Conservation (phyloP, 352 stramenopile genomes). For the Phytophthora foliorum region DNA sequence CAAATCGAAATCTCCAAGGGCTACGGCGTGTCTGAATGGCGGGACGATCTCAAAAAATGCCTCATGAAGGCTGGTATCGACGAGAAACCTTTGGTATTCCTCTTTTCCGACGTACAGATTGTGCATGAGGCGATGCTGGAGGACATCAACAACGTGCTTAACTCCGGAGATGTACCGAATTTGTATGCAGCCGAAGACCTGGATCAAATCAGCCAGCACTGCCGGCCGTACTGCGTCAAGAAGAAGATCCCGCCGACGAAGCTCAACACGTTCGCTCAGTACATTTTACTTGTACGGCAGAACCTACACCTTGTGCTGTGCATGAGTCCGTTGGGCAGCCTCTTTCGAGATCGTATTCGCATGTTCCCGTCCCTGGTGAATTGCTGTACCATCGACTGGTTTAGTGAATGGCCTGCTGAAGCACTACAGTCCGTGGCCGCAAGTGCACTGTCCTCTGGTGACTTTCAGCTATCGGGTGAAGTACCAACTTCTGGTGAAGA, state of each 20-base stretch:
- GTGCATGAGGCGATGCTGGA: slow-evolving; percentile 96
- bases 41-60: slow-evolving; percentile 94
- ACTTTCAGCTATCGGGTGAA: slow-evolving; percentile 68
- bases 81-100: slow-evolving; percentile 93
- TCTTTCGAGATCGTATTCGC: slow-evolving; percentile 93
- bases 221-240: slow-evolving; percentile 91
- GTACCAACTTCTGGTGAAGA: slow-evolving; percentile 15
- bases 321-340: slow-evolving; percentile 92
- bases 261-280: slow-evolving; percentile 96
- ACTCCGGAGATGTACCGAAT: slow-evolving; percentile 96
- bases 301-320: slow-evolving; percentile 95
- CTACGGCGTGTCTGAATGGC: slow-evolving; percentile 94
- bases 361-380: slow-evolving; percentile 93
- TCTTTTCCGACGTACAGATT: slow-evolving; percentile 97
- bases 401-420: slow-evolving; percentile 89
- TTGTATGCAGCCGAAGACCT: slow-evolving; percentile 94
- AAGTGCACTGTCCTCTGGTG: slow-evolving; percentile 50
- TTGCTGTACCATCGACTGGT: slow-evolving; percentile 92
- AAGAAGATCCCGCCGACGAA: slow-evolving; percentile 93
- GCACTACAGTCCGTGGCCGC: slow-evolving; percentile 82
- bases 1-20: slow-evolving; percentile 97
- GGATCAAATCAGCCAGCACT: slow-evolving; percentile 93
- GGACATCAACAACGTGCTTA: slow-evolving; percentile 97
- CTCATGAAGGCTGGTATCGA: slow-evolving; percentile 94
- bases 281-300: slow-evolving; percentile 92